phyloP scores from a whole-genome alignment of 1,139 yeast genomes.

The Kurtzmaniella quercitrusa region DNA sequence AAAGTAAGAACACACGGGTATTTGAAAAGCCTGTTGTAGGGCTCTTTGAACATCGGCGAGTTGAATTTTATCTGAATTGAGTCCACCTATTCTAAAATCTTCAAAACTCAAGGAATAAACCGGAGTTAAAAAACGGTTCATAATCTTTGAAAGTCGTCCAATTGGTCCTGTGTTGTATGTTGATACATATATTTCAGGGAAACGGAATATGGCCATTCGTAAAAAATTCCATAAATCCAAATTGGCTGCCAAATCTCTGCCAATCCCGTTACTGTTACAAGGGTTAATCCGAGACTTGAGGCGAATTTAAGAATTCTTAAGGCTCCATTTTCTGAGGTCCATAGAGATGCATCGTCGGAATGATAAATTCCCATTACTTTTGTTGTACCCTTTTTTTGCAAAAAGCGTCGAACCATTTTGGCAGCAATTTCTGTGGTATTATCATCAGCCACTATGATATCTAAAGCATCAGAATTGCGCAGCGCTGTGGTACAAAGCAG shows the following conservation, averaged over 20 bases:
- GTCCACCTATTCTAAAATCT: no score
- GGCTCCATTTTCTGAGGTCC: slow-evolving; percentile 11
- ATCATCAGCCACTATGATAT: slow-evolving; percentile 5
- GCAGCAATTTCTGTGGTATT: slow-evolving; percentile 1
- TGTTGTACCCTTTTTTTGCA: slow-evolving; percentile 9
- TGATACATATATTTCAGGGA: slow-evolving; percentile 9
- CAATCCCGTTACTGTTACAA: slow-evolving; percentile 8
- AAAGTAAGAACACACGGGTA: slow-evolving; percentile 9
- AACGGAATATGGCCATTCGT: slow-evolving; percentile 4
- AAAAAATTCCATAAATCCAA: slow-evolving; percentile 10
- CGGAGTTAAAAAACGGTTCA: slow-evolving; percentile 11
- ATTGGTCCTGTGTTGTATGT: slow-evolving; percentile 11
- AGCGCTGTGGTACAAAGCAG: background rate
- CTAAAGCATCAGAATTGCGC: background rate
- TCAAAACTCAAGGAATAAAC: slow-evolving; percentile 5
- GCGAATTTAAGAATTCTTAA: slow-evolving; percentile 9
- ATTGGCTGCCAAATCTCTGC: slow-evolving; percentile 10
- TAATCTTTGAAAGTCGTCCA: slow-evolving; percentile 11
- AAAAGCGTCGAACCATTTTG: slow-evolving; percentile 7
- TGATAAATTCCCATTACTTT: slow-evolving; percentile 11
- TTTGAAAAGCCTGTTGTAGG: slow-evolving; percentile 10
- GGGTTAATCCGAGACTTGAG: slow-evolving; percentile 4
- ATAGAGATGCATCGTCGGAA: slow-evolving; percentile 9
- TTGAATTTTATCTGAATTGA: slow-evolving; percentile 3
- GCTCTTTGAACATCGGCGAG: slow-evolving; percentile 10